Evolutionary conservation across 805 yeast genomes (phyloP).

Genomic region (Saccharomycopsis sp.): DNA sequence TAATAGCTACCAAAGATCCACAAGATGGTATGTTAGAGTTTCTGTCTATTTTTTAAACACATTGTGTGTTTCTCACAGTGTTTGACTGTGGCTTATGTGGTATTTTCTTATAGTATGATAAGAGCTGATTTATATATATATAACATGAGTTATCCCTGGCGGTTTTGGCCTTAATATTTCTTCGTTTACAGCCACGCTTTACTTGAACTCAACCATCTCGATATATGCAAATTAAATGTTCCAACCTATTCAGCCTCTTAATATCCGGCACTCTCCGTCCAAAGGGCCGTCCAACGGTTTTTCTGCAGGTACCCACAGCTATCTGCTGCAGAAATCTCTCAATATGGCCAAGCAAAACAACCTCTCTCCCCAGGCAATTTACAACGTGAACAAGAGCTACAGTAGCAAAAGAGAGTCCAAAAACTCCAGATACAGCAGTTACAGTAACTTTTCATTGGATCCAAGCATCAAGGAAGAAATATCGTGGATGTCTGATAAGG

Average conservation of each 20-base stretch:
- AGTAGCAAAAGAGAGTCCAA: background rate
- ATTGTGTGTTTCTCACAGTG: background rate
- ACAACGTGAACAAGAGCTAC: background rate
- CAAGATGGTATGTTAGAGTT: background rate
- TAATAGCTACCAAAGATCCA: background rate
- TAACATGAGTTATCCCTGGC: background rate
- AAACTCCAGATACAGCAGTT: background rate
- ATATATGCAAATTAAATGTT: no score
- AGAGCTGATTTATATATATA: background rate
- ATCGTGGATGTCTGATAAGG: constrained; percentile 9
- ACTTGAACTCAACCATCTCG: no score
- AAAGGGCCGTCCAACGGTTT: no score
- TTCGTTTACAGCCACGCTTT: no score
- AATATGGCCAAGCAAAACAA: background rate
- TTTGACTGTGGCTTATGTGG: background rate
- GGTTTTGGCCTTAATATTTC: background rate
- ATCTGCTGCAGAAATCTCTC: background rate
- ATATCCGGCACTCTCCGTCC: background rate
- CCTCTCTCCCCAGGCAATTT: background rate
- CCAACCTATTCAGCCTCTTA: background rate
- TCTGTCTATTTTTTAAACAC: background rate
- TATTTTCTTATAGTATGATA: background rate
- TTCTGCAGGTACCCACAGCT: no score
- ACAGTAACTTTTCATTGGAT: constrained; percentile 1
- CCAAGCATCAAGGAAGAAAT: constrained; percentile 5